Evolutionary conservation across 495 filamentous ascomycete genomes (phyloP).

Genomic region (Daldinia bambusicola): DNA sequence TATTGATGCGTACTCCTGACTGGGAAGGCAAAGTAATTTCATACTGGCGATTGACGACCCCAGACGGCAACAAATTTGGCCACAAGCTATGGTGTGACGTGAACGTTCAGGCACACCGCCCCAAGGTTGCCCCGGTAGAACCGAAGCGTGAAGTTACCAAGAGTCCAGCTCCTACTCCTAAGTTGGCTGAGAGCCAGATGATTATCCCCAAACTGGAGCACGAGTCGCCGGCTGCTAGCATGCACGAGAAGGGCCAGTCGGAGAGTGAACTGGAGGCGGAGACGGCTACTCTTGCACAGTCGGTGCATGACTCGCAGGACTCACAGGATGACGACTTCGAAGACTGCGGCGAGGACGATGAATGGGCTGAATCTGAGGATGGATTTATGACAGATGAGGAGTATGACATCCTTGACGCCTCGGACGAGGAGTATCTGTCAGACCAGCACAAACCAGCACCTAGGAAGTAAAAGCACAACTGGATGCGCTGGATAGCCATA

Average conservation of each 20-base stretch:
- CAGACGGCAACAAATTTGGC: conserved; percentile 84
- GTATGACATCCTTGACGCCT: conserved; percentile 95
- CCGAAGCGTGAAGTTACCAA: conserved; percentile 30
- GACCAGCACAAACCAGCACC: conserved; percentile 48
- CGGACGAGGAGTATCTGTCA: conserved; percentile 83
- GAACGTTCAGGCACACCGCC: conserved; percentile 62
- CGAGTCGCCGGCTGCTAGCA: conserved; percentile 85
- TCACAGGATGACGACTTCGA: conserved; percentile 73
- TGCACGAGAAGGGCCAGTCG: conserved; percentile 66
- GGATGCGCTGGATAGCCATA: neutral
- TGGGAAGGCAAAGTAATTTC: conserved; percentile 81
- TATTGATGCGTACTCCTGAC: conserved; percentile 80
- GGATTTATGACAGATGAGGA: conserved; percentile 96
- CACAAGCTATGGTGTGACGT: conserved; percentile 96
- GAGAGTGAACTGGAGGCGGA: conserved; percentile 43
- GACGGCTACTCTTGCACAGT: conserved; percentile 46
- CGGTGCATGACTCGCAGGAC: conserved; percentile 52
- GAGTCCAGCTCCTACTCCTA: neutral
- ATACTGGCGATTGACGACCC: conserved; percentile 93
- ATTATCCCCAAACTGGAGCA: conserved; percentile 97
- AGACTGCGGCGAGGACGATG: conserved; percentile 63
- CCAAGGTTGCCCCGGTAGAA: conserved; percentile 38
- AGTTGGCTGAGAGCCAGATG: conserved; percentile 72
- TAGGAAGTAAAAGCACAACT: conserved; percentile 48
- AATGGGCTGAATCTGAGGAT: conserved; percentile 67